Evolutionary conservation across 2,329 filamentous ascomycete species (phyloP).

Genomic region (Neonectria punicea): DNA sequence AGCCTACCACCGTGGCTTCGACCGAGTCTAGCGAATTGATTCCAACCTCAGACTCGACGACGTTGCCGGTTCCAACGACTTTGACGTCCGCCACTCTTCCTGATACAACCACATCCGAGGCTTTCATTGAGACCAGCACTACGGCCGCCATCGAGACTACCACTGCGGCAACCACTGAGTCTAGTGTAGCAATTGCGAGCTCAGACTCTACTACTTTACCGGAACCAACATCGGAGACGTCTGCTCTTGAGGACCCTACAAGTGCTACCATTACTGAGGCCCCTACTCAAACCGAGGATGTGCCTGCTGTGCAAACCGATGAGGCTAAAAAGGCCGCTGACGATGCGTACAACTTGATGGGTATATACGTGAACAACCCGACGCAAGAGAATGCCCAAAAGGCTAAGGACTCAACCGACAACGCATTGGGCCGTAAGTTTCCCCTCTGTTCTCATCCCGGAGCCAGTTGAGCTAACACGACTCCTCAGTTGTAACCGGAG

Average conservation of each 20-base stretch:
- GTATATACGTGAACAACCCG: neutral
- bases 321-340: slow-evolving; percentile 8
- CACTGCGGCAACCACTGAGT: neutral
- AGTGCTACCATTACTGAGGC: neutral
- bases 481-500: neutral
- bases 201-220: neutral
- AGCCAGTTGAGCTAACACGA: neutral
- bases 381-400: slow-evolving; percentile 14
- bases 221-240: neutral
- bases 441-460: neutral
- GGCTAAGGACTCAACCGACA: slow-evolving; percentile 9
- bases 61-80: neutral
- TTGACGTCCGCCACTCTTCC: neutral
- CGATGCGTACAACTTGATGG: slow-evolving; percentile 4
- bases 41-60: neutral
- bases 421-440: neutral
- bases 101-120: neutral
- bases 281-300: neutral
- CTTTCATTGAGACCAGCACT: neutral
- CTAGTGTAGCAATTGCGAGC: neutral
- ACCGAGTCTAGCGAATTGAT: neutral
- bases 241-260: neutral
- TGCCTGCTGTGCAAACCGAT: neutral
- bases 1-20: neutral
- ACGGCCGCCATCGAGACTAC: neutral